These are phyloP conservation scores for Solanum commersonii DNA, from an alignment of 257 asterid species.

Conservation along the genomic window DNA sequence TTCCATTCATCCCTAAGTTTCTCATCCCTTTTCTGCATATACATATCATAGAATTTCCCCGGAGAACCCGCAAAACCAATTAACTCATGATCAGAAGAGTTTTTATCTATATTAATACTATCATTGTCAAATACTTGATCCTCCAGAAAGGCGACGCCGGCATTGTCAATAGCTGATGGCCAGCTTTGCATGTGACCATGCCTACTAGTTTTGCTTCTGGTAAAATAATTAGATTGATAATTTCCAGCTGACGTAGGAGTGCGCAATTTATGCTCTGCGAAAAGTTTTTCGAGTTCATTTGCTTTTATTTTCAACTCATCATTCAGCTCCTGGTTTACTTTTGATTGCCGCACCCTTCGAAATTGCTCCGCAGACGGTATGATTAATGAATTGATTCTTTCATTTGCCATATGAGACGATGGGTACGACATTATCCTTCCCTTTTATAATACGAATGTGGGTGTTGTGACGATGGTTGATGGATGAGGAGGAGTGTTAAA, in stretches of 20 bases:
- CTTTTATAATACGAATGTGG: not conserved
- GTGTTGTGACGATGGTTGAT: not conserved
- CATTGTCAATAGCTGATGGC: conserved; percentile 22
- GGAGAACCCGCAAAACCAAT: conserved; percentile 54
- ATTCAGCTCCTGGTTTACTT: conserved; percentile 79
- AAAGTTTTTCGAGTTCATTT: conserved; percentile 84
- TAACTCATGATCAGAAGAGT: conserved; percentile 18
- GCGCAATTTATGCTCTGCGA: conserved; percentile 65
- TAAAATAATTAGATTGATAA: conserved; percentile 47
- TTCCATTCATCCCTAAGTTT: conserved; percentile 89
- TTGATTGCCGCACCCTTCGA: conserved; percentile 57
- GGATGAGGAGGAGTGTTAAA: not conserved
- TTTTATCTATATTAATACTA: not conserved
- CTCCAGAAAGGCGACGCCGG: conserved; percentile 3
- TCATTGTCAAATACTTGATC: not conserved
- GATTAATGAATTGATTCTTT: conserved; percentile 30
- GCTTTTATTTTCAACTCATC: conserved; percentile 86
- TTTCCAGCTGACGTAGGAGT: conserved; percentile 59
- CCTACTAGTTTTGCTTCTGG: conserved; percentile 25
- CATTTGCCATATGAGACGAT: conserved; percentile 7
- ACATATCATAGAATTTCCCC: conserved; percentile 62
- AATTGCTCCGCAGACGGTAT: conserved; percentile 44
- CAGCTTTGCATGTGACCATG: conserved; percentile 31
- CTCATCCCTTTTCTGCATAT: conserved; percentile 81
- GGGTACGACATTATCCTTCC: not conserved